A percentile compares a stretch with the other conserved stretches of the same genome.
These are phyloP conservation scores for Saccharomyces hybrid DNA, from an alignment of 1,139 yeast genomes.

Conservation along the genomic window DNA sequence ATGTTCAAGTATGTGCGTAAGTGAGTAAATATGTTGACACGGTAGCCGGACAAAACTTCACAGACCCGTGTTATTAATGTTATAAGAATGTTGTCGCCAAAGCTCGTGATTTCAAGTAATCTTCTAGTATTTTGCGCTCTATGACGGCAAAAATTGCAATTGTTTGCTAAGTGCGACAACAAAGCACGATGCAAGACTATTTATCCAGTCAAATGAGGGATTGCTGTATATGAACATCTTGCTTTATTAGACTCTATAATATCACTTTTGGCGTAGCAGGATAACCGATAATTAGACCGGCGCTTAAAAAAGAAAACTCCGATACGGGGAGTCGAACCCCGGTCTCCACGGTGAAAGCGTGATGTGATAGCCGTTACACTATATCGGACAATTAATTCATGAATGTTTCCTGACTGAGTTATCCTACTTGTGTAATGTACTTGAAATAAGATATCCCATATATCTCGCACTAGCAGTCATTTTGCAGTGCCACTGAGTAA, in stretches of 20 bases:
- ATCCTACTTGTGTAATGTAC: too few species aligned
- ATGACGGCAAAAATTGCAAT: not conserved
- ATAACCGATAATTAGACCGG: too few species aligned
- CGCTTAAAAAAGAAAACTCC: not conserved
- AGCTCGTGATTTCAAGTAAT: not conserved
- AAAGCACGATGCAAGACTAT: not conserved
- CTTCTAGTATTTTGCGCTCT: not conserved
- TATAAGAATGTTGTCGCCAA: not conserved
- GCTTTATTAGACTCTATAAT: not conserved
- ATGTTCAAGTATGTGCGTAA: not conserved
- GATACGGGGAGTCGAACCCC: too few species aligned
- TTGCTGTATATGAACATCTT: not conserved
- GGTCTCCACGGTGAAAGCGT: conserved; percentile 6
- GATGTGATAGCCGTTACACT: conserved; percentile 8
- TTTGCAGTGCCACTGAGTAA: not conserved
- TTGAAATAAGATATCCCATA: too few species aligned
- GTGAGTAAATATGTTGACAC: too few species aligned
- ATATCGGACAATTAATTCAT: conserved; percentile 2
- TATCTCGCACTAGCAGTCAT: too few species aligned
- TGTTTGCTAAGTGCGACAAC: not conserved
- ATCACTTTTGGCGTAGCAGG: not conserved
- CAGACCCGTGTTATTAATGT: not conserved
- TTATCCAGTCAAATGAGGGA: not conserved
- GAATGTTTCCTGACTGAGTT: too few species aligned
- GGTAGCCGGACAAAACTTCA: not conserved